Evolutionary conservation across 768 basidiomycete species (phyloP), one percentile per base, ranked within the genome.

Genomic region (Pleurotus djamor): DNA sequence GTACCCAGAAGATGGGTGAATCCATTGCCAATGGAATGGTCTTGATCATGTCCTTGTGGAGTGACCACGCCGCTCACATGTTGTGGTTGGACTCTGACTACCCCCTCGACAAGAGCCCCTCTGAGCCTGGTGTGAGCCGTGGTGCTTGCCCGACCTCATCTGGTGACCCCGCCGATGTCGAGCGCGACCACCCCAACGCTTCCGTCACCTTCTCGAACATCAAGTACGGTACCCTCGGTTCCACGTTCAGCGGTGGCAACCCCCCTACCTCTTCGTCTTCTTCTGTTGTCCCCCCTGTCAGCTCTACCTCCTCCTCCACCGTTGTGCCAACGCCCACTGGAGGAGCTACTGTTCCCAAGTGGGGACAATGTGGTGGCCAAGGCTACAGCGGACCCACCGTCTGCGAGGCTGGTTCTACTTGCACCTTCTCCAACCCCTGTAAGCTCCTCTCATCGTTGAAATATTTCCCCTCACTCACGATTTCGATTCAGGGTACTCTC

Each of bases 121-220:
- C 67, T 57, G 34, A 51, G 36, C 64, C 63, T 56, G 76, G 76
- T 63, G 69, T 74, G 50, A 61, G 69, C n/a, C 77, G 76, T 65
- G 77, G 76, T 45, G 68, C 72, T 44, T 77, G 75, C 67, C 60
- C 76, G 4, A 74, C 75, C 37, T 63, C 66, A 17, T 73, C 74
- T 21, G 77, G 77, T 56, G 65, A 61, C 6, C 75, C 77, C 44
- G 61, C 65, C 12, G 67, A 72, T 38, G 73, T 78, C 63, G 75
- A 74, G 66, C 49, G 69, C 14, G 49, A 68, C 51, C 48, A 48
- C 61, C 59, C 73, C 32, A 66, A 61, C 61, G 71, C 72, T 14
- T 65, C 64, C 16, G 76, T 78, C 65, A 69, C 66, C 43, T 78
- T 64, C 71, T 76, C 75, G 32, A 77, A 77, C 72, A 78, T 77